Conservation (phyloP, 1,139 yeast genomes). For the Hanseniaspora gamundiae region DNA sequence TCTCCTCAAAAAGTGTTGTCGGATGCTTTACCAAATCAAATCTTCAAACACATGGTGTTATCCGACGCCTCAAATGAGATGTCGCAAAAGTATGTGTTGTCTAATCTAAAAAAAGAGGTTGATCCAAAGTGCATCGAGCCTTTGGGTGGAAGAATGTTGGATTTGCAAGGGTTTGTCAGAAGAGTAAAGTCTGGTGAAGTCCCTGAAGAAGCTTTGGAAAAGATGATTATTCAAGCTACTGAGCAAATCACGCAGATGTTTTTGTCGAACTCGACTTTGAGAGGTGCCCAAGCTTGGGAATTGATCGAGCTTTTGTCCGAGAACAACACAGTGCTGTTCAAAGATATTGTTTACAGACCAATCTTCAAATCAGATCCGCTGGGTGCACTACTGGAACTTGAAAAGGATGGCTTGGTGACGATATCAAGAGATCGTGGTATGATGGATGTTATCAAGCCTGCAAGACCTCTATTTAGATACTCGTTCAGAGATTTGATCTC, state of each 20-base stretch:
- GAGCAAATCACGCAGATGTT: conserved; percentile 82
- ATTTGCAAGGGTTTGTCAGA: conserved; percentile 79
- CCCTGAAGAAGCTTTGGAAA: conserved; percentile 62
- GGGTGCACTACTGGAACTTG: conserved; percentile 53
- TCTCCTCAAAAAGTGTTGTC: conserved; percentile 60
- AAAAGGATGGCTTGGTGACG: conserved; percentile 64
- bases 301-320: conserved; percentile 53
- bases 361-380: conserved; percentile 50
- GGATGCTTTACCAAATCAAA: conserved; percentile 72
- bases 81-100: conserved; percentile 59
- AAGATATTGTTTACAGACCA: conserved; percentile 45
- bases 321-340: conserved; percentile 34
- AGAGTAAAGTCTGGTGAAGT: conserved; percentile 80
- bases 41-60: conserved; percentile 59
- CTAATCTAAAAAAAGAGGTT: conserved; percentile 33
- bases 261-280: conserved; percentile 44
- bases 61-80: conserved; percentile 72
- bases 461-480: conserved; percentile 73
- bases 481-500: conserved; percentile 59
- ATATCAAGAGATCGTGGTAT: conserved; percentile 67
- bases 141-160: conserved; percentile 90
- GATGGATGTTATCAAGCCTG: conserved; percentile 52
- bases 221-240: conserved; percentile 74
- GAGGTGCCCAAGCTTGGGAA: conserved; percentile 81
- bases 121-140: conserved; percentile 40